Evolutionary conservation across 2,329 filamentous ascomycete genomes (phyloP).

Genomic region (Fusarium nurragi): DNA sequence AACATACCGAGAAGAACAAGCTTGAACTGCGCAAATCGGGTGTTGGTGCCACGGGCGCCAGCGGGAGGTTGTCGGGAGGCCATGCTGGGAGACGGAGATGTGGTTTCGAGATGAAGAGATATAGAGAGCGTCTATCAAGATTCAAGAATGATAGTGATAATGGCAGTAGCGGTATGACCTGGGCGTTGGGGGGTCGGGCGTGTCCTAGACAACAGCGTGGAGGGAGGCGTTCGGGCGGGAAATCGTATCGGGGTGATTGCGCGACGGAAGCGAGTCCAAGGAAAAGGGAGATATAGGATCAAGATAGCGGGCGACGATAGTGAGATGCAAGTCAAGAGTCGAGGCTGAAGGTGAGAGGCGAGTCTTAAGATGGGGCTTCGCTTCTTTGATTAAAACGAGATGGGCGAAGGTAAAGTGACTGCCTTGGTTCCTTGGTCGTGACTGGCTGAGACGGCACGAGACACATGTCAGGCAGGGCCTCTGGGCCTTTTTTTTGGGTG

Average conservation of each 20-base stretch:
- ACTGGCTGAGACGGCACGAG: constrained; percentile 37
- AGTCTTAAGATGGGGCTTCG: constrained; percentile 36
- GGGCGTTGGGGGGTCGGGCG: constrained; percentile 40
- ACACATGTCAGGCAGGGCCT: constrained; percentile 42
- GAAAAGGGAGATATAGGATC: constrained; percentile 15
- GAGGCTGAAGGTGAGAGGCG: constrained; percentile 38
- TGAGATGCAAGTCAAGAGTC: constrained; percentile 31
- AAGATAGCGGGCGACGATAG: constrained; percentile 9
- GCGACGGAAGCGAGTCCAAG: constrained; percentile 18
- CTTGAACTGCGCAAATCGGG: constrained; percentile 99
- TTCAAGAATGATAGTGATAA: constrained; percentile 11
- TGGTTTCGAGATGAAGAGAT: constrained; percentile 38
- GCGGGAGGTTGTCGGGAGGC: constrained; percentile 78
- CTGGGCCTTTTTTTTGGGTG: constrained; percentile 19
- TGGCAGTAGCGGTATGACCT: constrained; percentile 41
- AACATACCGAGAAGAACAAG: constrained; percentile 89
- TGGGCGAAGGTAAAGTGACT: constrained; percentile 32
- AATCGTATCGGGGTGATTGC: constrained; percentile 24
- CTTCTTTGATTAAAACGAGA: constrained; percentile 37
- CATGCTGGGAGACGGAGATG: constrained; percentile 66
- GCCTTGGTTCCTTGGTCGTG: constrained; percentile 37
- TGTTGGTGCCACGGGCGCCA: constrained; percentile 71
- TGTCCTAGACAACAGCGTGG: constrained; percentile 42
- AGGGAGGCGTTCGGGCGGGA: constrained; percentile 29
- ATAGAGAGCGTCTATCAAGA: constrained; percentile 23